Percentiles rank a stretch among this genome's conserved stretches.
phyloP scores from a whole-genome alignment of 257 asterid species.

The Solanum commersonii region DNA sequence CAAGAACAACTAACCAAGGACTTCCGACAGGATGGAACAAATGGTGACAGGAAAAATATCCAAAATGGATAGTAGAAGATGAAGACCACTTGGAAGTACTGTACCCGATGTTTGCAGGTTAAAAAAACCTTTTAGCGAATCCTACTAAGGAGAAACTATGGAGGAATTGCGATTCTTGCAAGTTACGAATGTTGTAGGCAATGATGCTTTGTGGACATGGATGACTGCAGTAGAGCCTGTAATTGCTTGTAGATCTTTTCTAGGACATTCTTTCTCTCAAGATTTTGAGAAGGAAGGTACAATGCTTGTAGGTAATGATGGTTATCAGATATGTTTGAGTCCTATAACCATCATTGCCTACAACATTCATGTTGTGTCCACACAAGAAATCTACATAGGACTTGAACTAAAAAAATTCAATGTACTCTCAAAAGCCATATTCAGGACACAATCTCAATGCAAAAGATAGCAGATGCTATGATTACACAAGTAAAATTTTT shows the following conservation, averaged over 20 bases:
- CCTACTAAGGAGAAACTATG: not conserved
- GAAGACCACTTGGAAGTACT: not conserved
- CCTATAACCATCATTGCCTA: too few species aligned
- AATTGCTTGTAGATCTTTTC: not conserved
- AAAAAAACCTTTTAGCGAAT: not conserved
- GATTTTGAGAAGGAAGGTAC: not conserved
- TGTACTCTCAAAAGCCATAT: not conserved
- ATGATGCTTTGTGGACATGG: not conserved
- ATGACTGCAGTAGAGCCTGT: not conserved
- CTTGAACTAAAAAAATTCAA: not conserved
- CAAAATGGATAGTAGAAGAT: not conserved
- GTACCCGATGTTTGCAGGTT: not conserved
- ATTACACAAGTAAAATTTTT: not conserved
- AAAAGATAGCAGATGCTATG: not conserved
- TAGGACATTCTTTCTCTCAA: not conserved
- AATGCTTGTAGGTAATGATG: not conserved
- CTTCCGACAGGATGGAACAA: not conserved
- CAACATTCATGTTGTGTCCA: too few species aligned
- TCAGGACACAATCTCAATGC: not conserved
- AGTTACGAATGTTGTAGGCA: not conserved
- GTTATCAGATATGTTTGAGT: not conserved
- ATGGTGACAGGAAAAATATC: not conserved
- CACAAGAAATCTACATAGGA: not conserved
- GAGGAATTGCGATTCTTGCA: not conserved
- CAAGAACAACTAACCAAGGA: not conserved